Evolutionary conservation across 2,329 filamentous ascomycete species (phyloP), one percentile per base, ranked within the genome.

Genomic region (Kalaharituber pfeilii): DNA sequence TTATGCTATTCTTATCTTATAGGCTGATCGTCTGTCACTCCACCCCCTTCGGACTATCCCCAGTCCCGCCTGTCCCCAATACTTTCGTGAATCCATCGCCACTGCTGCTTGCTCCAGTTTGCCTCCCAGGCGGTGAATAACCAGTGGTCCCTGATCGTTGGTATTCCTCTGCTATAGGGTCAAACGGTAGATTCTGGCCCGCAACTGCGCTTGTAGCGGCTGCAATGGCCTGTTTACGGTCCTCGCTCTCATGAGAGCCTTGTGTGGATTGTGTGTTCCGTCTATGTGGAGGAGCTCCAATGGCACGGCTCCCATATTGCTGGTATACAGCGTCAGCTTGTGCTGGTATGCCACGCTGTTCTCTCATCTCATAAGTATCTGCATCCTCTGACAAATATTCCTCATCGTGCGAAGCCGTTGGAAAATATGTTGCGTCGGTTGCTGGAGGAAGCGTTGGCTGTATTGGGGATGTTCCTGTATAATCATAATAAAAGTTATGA

Each of bases 131-230:
- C n/a, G n/a, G n/a, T n/a, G n/a, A n/a, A n/a, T n/a, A n/a, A n/a
- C n/a, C n/a, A n/a, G n/a, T n/a, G n/a, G n/a, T n/a, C n/a, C n/a
- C n/a, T n/a, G n/a, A n/a, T n/a, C n/a, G n/a, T n/a, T n/a, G n/a
- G n/a, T n/a, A 59, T 6, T 55, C 57, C 29, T 53, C 55, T 20
- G 50, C 44, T 45, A 57, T 29, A 29, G 50, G 50, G 28, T 25
- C 24, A 20, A 36, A n/a, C 33, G 55, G 49, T 33, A 55, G 50
- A 20, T 52, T 53, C 30, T 36, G 50, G 36, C 57, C 57, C 28
- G 55, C 57, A 52, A 59, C 57, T 5, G 57, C 57, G 25, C 52
- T 50, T 25, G 57, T 59, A 20, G 57, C 57, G 15, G 26, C 53
- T 47, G 50, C 27, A 45, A 57, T 57, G 5, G 55, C 57, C 57